These are phyloP conservation scores for Helianthus tuberosus DNA, from an alignment of 129 eudicot genomes.

Conservation along the genomic window DNA sequence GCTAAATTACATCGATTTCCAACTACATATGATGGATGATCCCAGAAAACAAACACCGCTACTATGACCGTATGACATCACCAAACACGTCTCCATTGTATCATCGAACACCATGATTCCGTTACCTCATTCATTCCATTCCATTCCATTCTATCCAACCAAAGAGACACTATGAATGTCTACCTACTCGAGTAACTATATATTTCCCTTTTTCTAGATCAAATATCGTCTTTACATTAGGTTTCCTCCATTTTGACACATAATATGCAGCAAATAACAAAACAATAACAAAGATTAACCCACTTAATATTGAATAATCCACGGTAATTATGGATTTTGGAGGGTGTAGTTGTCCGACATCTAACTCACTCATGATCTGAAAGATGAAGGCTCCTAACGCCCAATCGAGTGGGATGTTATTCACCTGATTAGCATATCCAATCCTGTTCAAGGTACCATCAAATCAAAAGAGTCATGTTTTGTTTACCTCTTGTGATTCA, in stretches of 20 bases:
- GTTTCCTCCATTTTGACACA: conserved; percentile 70
- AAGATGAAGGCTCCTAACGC: conserved; percentile 93
- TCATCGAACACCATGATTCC: conserved; percentile 15
- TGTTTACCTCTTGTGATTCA: background rate
- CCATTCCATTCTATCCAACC: conserved; percentile 2
- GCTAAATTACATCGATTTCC: conserved; percentile 37
- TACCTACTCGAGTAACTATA: conserved; percentile 74
- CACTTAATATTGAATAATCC: conserved; percentile 35
- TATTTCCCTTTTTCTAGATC: conserved; percentile 95
- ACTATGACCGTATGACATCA: background rate
- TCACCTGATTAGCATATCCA: conserved; percentile 72
- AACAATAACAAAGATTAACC: conserved; percentile 41
- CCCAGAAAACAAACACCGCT: conserved; percentile 25
- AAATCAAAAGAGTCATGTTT: background rate
- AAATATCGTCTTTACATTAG: conserved; percentile 79
- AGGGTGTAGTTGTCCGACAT: conserved; percentile 40
- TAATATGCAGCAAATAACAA: conserved; percentile 48
- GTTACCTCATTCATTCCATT: background rate
- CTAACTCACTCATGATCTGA: conserved; percentile 45
- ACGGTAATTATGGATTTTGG: conserved; percentile 27
- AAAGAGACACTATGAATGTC: conserved; percentile 50
- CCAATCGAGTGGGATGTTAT: conserved; percentile 89
- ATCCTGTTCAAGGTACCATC: conserved; percentile 54
- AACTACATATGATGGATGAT: conserved; percentile 19
- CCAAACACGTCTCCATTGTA: conserved; percentile 21